Evolutionary conservation across 1,284 basidiomycete genomes (phyloP), one percentile per base, ranked within the genome.

Genomic region (Trichosporon asahii): DNA sequence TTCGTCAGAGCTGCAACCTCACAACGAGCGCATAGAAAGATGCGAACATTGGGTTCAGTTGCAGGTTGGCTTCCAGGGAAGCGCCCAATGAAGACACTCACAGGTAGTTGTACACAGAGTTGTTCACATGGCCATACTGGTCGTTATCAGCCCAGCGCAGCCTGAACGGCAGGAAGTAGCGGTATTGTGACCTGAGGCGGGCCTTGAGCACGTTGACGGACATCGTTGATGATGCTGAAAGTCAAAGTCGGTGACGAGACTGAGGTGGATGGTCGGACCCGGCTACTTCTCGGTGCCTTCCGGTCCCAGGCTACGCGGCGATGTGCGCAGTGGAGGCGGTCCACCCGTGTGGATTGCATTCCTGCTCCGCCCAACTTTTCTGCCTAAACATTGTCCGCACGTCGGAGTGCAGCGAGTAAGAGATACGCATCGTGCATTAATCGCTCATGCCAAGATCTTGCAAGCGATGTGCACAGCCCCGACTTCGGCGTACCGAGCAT

Each of bases 121-220:
- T 72, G 72, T 72, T 72, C 5, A 72, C 67, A 40, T 72, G 72
- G 3, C 72, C 72, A 35, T 72, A 72, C 67, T 70, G 68, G 63
- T 72, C 72, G 61, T 72, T 72, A 55, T 72, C 72, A 33, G 72
- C 65, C 72, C 72, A 72, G 33, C 72, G 72, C 40, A 70, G 65
- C 18, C 72, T 67, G 65, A 68, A 72, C 1, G 72, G 46, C 1
- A 68, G 67, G 35, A 70, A 66, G 65, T 35, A 72, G 55, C 65
- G 72, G 44, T 72, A 72, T 27, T 70, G 63, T 0, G 72, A 27
- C 18, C 72, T 65, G 9, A 68, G 25, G 15, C 72, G 72, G 21
- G 53, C 53, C 61, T 68, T 68, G 66, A 72, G 69, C 3, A 29
- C 65, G 12, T 70, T 65, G 64, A 72, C 65, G 31, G 68, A 55